These are phyloP conservation scores for Bocquillonia castaneifolia DNA, from an alignment of 441 rosid genomes.

Conservation along the genomic window DNA sequence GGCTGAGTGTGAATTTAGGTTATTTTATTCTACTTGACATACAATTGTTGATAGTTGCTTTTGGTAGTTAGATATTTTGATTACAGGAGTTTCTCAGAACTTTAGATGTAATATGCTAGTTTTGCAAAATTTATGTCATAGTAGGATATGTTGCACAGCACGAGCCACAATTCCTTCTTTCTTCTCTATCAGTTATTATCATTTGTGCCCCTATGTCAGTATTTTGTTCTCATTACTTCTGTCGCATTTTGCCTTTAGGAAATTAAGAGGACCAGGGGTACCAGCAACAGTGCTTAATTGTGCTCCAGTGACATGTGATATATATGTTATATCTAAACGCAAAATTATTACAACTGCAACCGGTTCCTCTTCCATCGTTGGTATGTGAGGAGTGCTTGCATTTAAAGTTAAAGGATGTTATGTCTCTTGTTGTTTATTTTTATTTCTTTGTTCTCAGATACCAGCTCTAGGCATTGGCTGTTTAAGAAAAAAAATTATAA, in stretches of 20 bases:
- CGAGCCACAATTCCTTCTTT: background rate
- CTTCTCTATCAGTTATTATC: background rate
- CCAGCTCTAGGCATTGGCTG: conserved; percentile 28
- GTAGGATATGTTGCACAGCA: background rate
- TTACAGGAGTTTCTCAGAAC: background rate
- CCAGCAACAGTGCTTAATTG: conserved; percentile 46
- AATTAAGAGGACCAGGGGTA: conserved; percentile 46
- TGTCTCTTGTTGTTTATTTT: conserved; percentile 10
- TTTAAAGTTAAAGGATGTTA: conserved; percentile 4
- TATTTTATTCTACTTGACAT: background rate
- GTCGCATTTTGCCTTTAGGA: conserved; percentile 36
- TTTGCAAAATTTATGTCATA: background rate
- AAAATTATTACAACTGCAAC: conserved; percentile 46
- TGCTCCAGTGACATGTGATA: conserved; percentile 49
- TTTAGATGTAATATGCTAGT: background rate
- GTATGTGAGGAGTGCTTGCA: conserved; percentile 27
- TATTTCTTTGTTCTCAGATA: conserved; percentile 29
- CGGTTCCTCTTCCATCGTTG: conserved; percentile 25
- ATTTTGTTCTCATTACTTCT: background rate
- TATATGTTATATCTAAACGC: conserved; percentile 46
- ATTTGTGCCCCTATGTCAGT: background rate
- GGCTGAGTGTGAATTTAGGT: background rate
- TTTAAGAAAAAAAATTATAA: conserved; percentile 29
- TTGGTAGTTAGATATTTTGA: background rate
- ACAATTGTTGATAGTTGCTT: background rate